Evolutionary conservation across 371 early-diverging fungal genomes (phyloP), one percentile per base, ranked within the genome.

Genomic region (Lichtheimia ramosa): DNA sequence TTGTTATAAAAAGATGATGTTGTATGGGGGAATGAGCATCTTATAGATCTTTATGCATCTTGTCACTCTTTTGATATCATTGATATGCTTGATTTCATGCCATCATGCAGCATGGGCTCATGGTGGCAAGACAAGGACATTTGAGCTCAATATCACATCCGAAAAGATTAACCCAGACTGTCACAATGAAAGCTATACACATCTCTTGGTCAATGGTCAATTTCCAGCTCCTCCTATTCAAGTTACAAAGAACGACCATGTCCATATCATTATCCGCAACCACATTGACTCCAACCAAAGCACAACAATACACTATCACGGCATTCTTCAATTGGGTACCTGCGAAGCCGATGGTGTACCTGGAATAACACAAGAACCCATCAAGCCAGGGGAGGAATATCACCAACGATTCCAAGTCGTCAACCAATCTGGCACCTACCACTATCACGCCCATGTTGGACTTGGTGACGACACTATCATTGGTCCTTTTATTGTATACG

Each of bases 311-410:
- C 80, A 79, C 51, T 75, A 65, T 39, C 80, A 79, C 43, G 80
- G 80, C 23, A 76, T 79, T 41, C 62, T 69, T 2, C 77, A 79
- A 24, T 51, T 64, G 7, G 71, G 73, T 3, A 66, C 74, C 6
- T 28, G 41, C 18, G 58, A 64, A 16, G 58, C 80, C 4, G 80
- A 79, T 49, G 92, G 92, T 5, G 86, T 84, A 1, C 85, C 87
- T 1, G 76, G 72, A 15, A 46, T 82, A 53, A 86, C 82, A n/a
- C 84, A 86, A 51, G 62, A 71, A 23, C 75, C 85, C 0, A 84
- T 88, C 43, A 66, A 68, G 0, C 75, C 83, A 0, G 80, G 82
- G 6, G 54, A 79, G 52, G 64, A 65, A 15, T 86, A 69, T 56
- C 62, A 75, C 6, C 77, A 84, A 59, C 68, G 76, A 4, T 84